A percentile compares a stretch with the other conserved stretches of the same genome.
Conservation (phyloP, 257 asterid species). For the Ilex aquifolium region DNA sequence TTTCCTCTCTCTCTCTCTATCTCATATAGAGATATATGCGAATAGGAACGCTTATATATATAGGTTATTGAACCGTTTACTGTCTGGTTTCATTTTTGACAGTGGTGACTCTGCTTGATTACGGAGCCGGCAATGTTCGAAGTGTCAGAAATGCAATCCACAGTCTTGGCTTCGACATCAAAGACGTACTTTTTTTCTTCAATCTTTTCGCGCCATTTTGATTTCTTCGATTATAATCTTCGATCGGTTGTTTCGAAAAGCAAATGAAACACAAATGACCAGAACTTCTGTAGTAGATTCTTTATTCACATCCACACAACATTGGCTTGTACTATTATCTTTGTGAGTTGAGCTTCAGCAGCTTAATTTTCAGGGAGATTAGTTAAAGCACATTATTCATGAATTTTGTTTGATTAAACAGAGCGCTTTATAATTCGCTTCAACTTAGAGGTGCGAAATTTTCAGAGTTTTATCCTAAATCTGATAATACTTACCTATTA, state of each 20-base stretch:
- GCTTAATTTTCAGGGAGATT: too few species aligned
- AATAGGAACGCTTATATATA: background rate
- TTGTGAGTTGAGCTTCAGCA: too few species aligned
- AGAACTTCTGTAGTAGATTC: background rate
- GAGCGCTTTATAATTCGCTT: too few species aligned
- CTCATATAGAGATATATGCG: background rate
- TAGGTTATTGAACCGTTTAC: too few species aligned
- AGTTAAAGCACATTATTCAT: too few species aligned
- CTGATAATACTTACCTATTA: too few species aligned
- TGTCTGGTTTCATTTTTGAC: slow-evolving; percentile 8
- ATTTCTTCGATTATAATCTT: background rate
- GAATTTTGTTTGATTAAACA: too few species aligned
- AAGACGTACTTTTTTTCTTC: slow-evolving; percentile 43
- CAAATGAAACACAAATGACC: too few species aligned
- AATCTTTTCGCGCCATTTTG: background rate
- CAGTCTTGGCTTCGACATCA: slow-evolving; percentile 62
- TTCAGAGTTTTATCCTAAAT: too few species aligned
- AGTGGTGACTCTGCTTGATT: slow-evolving; percentile 94
- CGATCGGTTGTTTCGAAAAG: too few species aligned
- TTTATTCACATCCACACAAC: background rate
- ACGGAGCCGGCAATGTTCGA: slow-evolving; percentile 98
- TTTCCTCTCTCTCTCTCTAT: slow-evolving; percentile 7
- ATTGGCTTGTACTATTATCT: background rate
- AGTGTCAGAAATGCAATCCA: slow-evolving; percentile 88
- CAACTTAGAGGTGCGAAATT: too few species aligned